phyloP scores from a whole-genome alignment of 495 filamentous ascomycete species.

The Penicillium bialowiezense region DNA sequence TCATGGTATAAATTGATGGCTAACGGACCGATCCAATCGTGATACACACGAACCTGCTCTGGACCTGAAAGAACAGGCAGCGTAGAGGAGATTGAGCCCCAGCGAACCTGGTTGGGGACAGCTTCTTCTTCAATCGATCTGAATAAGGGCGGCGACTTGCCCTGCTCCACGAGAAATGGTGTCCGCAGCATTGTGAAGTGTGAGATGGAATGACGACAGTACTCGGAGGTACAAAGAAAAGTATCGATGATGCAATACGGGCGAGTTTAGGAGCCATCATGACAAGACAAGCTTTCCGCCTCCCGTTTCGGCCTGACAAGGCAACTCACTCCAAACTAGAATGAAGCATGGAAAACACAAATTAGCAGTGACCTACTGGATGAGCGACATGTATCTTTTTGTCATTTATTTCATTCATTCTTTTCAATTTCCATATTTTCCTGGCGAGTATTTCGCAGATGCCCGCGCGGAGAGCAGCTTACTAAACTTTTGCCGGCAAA shows the following conservation, averaged over 20 bases:
- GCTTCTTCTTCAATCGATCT: slow-evolving; percentile 17
- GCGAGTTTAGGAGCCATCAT: too few species aligned
- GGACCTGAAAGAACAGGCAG: slow-evolving; percentile 9
- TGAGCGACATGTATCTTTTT: too few species aligned
- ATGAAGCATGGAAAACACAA: too few species aligned
- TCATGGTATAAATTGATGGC: neutral
- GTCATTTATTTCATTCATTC: too few species aligned
- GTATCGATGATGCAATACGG: neutral
- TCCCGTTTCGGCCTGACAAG: too few species aligned
- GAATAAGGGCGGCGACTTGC: neutral
- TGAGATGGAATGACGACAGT: slow-evolving; percentile 9
- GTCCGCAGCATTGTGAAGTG: slow-evolving; percentile 2
- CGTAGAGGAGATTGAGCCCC: slow-evolving; percentile 6
- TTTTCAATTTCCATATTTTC: too few species aligned
- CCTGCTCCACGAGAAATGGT: slow-evolving; percentile 1
- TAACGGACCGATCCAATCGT: slow-evolving; percentile 29
- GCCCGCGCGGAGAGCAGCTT: too few species aligned
- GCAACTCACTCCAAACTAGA: too few species aligned
- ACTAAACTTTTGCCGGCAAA: too few species aligned
- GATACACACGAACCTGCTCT: slow-evolving; percentile 26
- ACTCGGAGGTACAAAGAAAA: slow-evolving; percentile 4
- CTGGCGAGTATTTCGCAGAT: too few species aligned
- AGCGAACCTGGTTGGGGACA: neutral
- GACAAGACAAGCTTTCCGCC: too few species aligned
- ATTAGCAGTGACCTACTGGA: too few species aligned